Evolutionary conservation across 805 yeast species (phyloP), one percentile per base, ranked within the genome.

Genomic region (Kodamaea sagamina): DNA sequence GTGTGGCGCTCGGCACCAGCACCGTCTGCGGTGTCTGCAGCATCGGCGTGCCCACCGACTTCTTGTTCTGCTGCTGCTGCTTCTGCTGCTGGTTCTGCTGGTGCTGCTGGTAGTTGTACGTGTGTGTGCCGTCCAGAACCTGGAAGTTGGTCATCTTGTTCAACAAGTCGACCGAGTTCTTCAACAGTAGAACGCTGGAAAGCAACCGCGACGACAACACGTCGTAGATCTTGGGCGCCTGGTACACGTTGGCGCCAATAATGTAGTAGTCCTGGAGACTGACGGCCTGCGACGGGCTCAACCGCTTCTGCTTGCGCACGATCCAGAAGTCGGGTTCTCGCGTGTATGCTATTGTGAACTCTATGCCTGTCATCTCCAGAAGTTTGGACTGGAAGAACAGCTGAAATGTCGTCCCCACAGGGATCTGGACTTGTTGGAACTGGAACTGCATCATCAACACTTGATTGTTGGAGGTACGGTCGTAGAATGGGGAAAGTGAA

Each of bases 251-350:
- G 13, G 96, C 95, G 3, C 97, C 96, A 31, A 89, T 81, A 36
- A 92, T 84, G 61, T 87, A 92, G 64, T 86, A 92, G 50, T 89
- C 95, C 21, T 87, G 81, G 8, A 87, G 54, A 0, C 83, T 72
- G 17, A 71, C 63, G 2, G 76, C 75, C 25, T 73, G 77, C 9
- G 69, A 68, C 5, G 82, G 78, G 26, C 75, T 66, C 4, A 73
- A 48, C 22, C 98, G 68, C 36, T 79, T 67, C 59, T 92, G 97
- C 58, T 90, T 89, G 44, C 95, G 74, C 7, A 92, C 79, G 19
- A 92, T 75, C 97, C 98, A 93, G 52, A 89, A 79, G 55, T 89
- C 96, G 0, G 97, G 98, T 52, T 90, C 98, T 31, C 89, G 70
- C 2, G 83, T 80, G 47, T 77, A 71, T 0, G 82, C 82, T 6